Conservation (phyloP, 2,329 filamentous ascomycete species). For the Microsporum canis region DNA sequence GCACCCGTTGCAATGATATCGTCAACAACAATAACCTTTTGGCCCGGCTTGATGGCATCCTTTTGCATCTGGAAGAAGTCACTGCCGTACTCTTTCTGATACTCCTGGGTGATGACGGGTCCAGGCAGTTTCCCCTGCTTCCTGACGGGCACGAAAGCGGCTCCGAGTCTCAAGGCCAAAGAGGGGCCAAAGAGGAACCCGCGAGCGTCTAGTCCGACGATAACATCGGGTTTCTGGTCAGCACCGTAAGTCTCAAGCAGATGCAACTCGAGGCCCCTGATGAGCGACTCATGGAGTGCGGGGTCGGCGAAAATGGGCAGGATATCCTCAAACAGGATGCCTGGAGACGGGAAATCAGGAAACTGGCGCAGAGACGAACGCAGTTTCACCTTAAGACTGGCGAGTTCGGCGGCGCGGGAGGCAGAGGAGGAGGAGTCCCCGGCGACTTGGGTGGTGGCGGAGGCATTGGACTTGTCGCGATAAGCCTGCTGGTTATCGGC, state of each 20-base stretch:
- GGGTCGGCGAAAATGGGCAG: slow-evolving; percentile 85
- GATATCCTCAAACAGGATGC: slow-evolving; percentile 96
- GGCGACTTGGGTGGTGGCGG: slow-evolving; percentile 30
- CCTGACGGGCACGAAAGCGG: slow-evolving; percentile 81
- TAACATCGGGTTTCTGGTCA: slow-evolving; percentile 62
- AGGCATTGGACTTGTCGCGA: slow-evolving; percentile 26
- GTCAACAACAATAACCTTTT: slow-evolving; percentile 87
- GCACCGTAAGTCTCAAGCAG: slow-evolving; percentile 52
- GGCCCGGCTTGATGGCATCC: slow-evolving; percentile 69
- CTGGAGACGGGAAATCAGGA: slow-evolving; percentile 80
- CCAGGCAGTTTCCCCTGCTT: slow-evolving; percentile 96
- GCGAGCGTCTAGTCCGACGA: slow-evolving; percentile 85
- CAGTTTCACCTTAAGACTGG: slow-evolving; percentile 56
- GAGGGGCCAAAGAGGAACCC: slow-evolving; percentile 92
- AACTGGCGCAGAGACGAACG: slow-evolving; percentile 67
- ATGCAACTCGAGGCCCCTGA: slow-evolving; percentile 77
- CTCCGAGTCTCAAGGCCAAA: slow-evolving; percentile 69
- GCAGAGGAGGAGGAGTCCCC: slow-evolving; percentile 36
- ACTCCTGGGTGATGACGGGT: slow-evolving; percentile 70
- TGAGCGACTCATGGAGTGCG: slow-evolving; percentile 59
- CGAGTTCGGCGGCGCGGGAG: slow-evolving; percentile 43
- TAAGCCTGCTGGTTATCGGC: slow-evolving; percentile 17
- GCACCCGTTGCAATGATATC: slow-evolving; percentile 97
- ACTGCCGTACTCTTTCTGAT: slow-evolving; percentile 90
- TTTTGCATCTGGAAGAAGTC: slow-evolving; percentile 95